A percentile compares a stretch with the other conserved stretches of the same genome.
Evolutionary conservation across 176 grass and related monocot genomes (phyloP).

Genomic region (Tillandsia fasciculata): DNA sequence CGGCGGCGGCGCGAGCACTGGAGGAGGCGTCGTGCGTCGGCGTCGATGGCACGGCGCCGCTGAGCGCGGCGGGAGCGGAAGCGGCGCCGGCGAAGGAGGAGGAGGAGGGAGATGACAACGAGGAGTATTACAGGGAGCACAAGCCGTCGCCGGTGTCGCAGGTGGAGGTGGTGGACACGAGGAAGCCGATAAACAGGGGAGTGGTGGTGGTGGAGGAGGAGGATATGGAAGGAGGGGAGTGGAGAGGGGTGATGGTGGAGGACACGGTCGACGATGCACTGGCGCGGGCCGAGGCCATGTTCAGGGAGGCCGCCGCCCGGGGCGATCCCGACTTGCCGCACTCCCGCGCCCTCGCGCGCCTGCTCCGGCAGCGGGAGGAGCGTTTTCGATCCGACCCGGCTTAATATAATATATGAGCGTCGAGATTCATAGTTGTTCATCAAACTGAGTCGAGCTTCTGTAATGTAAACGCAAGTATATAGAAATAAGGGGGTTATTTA

Average conservation of each 20-base stretch:
- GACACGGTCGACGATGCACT: constrained; percentile 56
- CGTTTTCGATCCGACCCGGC: fast-evolving
- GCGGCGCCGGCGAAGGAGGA: constrained; percentile 15
- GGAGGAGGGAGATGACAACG: constrained; percentile 23
- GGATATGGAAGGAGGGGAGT: constrained; percentile 11
- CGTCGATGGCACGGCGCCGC: too few relatives aligned
- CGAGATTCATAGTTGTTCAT: neutral
- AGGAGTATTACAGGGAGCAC: constrained; percentile 61
- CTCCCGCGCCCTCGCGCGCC: constrained; percentile 44
- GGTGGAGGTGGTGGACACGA: constrained; percentile 61
- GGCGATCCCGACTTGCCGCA: constrained; percentile 64
- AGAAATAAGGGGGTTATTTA: too few relatives aligned
- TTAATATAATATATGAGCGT: constrained; percentile 1
- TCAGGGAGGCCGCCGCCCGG: constrained; percentile 26
- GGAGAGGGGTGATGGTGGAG: constrained; percentile 14
- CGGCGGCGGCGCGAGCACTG: neutral
- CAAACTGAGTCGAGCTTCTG: neutral
- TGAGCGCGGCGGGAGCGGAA: neutral
- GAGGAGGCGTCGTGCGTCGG: constrained; percentile 24
- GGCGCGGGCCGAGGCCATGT: constrained; percentile 53
- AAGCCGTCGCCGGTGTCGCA: constrained; percentile 70
- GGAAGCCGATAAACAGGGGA: constrained; percentile 46
- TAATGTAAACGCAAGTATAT: neutral
- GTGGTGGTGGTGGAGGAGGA: constrained; percentile 23
- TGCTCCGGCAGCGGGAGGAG: constrained; percentile 31